Evolutionary conservation across 2,329 filamentous ascomycete species (phyloP).

Genomic region (Colletotrichum incanum): DNA sequence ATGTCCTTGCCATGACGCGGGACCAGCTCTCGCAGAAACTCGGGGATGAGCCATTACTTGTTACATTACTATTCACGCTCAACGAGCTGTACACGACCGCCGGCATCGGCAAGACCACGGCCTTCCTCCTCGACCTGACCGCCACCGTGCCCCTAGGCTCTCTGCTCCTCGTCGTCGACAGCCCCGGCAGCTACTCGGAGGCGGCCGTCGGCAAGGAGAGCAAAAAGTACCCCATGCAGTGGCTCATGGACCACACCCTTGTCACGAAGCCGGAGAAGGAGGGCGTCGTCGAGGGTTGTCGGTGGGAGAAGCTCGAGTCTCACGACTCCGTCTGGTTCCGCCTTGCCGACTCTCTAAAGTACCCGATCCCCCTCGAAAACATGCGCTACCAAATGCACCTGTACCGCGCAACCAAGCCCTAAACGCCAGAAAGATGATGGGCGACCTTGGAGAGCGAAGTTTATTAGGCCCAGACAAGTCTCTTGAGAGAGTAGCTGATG

Average conservation of each 20-base stretch:
- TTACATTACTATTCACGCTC: conserved; percentile 93
- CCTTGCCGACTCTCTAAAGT: conserved; percentile 76
- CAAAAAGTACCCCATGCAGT: conserved; percentile 91
- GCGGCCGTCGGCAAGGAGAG: conserved; percentile 76
- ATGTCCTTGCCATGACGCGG: conserved; percentile 63
- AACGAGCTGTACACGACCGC: conserved; percentile 93
- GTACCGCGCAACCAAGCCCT: conserved; percentile 65
- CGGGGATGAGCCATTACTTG: conserved; percentile 63
- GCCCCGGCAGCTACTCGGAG: conserved; percentile 93
- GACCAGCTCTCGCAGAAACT: conserved; percentile 53
- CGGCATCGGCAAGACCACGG: conserved; percentile 80
- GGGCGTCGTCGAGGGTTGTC: conserved; percentile 50
- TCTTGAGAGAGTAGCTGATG: conserved; percentile 91
- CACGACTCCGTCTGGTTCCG: conserved; percentile 91
- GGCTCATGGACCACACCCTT: conserved; percentile 88
- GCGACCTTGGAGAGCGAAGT: background rate
- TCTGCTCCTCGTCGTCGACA: conserved; percentile 89
- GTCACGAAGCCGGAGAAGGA: conserved; percentile 58
- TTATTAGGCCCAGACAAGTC: conserved; percentile 83
- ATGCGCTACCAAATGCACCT: conserved; percentile 96
- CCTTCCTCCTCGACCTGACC: conserved; percentile 80
- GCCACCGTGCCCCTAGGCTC: conserved; percentile 70
- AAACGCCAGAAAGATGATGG: conserved; percentile 14
- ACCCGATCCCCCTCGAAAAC: conserved; percentile 90
- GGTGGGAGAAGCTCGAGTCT: conserved; percentile 83